Conservation (phyloP, 305 asterid genomes). For the Striga hermonthica region DNA sequence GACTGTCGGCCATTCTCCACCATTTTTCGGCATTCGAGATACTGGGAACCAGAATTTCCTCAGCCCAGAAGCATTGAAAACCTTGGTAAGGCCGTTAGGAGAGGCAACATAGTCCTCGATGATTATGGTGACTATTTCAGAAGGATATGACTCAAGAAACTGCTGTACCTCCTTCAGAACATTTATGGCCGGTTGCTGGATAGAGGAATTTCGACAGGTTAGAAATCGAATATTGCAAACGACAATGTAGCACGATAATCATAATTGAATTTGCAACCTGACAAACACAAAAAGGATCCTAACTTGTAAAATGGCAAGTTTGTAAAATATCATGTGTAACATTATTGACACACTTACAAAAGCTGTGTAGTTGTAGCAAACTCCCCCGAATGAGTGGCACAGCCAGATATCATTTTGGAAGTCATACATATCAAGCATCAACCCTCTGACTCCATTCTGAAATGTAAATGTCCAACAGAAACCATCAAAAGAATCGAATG, state of each 20-base stretch:
- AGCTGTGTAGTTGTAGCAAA: slow-evolving; percentile 80
- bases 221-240: slow-evolving; percentile 26
- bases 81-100: slow-evolving; percentile 61
- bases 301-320: slow-evolving; percentile 2
- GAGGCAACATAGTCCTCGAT: slow-evolving; percentile 82
- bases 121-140: slow-evolving; percentile 71
- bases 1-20: slow-evolving; percentile 84
- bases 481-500: slow-evolving; percentile 21
- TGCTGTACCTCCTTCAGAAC: slow-evolving; percentile 63
- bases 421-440: slow-evolving; percentile 93
- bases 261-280: slow-evolving; percentile 15
- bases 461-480: slow-evolving; percentile 24
- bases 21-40: slow-evolving; percentile 75
- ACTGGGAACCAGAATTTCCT: slow-evolving; percentile 70
- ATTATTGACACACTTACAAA: slow-evolving; percentile 50
- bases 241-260: slow-evolving; percentile 2
- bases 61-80: slow-evolving; percentile 65
- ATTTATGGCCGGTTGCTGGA: slow-evolving; percentile 73
- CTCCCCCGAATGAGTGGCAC: slow-evolving; percentile 83
- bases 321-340: slow-evolving; percentile 4
- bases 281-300: slow-evolving; percentile 4
- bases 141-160: slow-evolving; percentile 69
- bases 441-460: slow-evolving; percentile 91
- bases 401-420: slow-evolving; percentile 75
- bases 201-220: slow-evolving; percentile 30